Evolutionary conservation across 129 eudicot genomes (phyloP), one percentile per base, ranked within the genome.

Genomic region (Flaveria linearis): DNA sequence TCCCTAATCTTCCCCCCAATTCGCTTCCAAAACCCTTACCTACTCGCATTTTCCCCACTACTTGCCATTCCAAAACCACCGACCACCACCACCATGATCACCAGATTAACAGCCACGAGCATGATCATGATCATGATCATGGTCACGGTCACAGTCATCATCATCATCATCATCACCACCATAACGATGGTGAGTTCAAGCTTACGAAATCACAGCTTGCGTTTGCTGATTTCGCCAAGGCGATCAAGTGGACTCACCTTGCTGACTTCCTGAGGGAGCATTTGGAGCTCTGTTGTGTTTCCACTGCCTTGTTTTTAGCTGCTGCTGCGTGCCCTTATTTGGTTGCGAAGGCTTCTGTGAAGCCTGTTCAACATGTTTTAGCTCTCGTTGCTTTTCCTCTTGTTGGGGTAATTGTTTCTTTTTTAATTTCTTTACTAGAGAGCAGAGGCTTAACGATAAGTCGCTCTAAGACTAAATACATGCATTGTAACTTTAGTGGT

Each of bases 321-420:
- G 96, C 97, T 22, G 93, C 86, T 8, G 89, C 72, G 39, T 91
- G 87, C 69, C 99, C 99, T 61, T 87, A 84, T 77, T 46, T 89
- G 75, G 78, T 91, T 22, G 88, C 96, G 0, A 83, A 81, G 72
- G 82, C 91, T 15, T 72, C 76, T 13, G 91, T 49, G 9, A 86
- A 79, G 86, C 82, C 90, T 33, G 68, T 89, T 41, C 99, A 91
- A 78, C 89, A 86, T 8, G 69, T 79, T 62, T 51, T 87, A 23
- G 88, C 85, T 72, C 75, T 85, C 61, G 67, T 89, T 16, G 99
- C 92, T 15, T 94, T 94, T 60, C 99, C 99, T 73, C 93, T 94
- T 18, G 97, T 94, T 52, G 99, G 92, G 96, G 99, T 93, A 88
- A 14, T 15, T 36, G 1, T 52, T 52, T 65, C 39, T 16, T 12